These are phyloP conservation scores for Crassisporium funariophilum DNA, from an alignment of 768 basidiomycete genomes.

Conservation along the genomic window DNA sequence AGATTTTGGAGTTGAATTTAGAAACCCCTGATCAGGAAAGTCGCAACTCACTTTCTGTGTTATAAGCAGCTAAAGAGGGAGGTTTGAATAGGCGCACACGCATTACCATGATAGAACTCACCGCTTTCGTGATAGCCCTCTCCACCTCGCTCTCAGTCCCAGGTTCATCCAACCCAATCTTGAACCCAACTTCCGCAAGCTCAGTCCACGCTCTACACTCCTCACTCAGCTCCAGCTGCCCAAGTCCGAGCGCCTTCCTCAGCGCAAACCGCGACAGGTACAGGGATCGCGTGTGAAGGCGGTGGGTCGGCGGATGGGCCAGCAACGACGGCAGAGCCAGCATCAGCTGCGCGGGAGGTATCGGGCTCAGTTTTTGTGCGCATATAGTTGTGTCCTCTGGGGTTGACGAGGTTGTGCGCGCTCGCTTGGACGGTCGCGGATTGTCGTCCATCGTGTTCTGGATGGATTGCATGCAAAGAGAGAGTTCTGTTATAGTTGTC, in stretches of 20 bases:
- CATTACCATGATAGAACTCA: slow-evolving; percentile 37
- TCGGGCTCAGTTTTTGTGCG: slow-evolving; percentile 13
- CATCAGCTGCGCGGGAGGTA: slow-evolving; percentile 51
- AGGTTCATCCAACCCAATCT: slow-evolving; percentile 49
- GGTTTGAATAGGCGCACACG: slow-evolving; percentile 2
- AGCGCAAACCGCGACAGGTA: slow-evolving; percentile 58
- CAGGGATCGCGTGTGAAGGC: slow-evolving; percentile 53
- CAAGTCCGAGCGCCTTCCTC: slow-evolving; percentile 52
- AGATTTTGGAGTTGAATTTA: slow-evolving; percentile 7
- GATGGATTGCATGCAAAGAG: no score
- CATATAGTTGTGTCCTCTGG: background rate
- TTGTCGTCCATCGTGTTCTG: slow-evolving; percentile 13
- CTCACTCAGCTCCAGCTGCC: slow-evolving; percentile 53
- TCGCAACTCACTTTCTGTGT: slow-evolving; percentile 56
- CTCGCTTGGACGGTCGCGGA: slow-evolving; percentile 10
- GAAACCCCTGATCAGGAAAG: background rate
- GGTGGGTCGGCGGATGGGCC: slow-evolving; percentile 65
- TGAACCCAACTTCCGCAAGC: slow-evolving; percentile 69
- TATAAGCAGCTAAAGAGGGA: slow-evolving; percentile 44
- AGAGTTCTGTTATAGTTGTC: no score
- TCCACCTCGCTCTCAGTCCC: slow-evolving; percentile 65
- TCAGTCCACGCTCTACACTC: slow-evolving; percentile 76
- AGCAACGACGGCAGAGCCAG: slow-evolving; percentile 63
- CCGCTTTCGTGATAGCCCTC: slow-evolving; percentile 68
- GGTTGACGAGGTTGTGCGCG: background rate